Conservation (phyloP, 768 basidiomycete genomes). For the Agrocybe chaxingu region DNA sequence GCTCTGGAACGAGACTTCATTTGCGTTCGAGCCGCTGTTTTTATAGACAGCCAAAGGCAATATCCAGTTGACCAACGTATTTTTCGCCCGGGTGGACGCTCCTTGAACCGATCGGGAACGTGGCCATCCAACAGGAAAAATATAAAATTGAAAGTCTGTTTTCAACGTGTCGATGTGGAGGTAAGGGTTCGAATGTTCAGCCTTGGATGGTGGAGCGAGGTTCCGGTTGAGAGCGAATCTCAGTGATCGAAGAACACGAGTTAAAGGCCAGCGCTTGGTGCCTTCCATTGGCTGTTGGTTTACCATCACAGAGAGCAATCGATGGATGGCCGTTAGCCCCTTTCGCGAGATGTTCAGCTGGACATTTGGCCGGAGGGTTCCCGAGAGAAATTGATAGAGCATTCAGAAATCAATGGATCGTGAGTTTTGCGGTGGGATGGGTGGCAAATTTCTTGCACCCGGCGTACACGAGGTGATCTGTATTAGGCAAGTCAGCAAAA, state of each 20-base stretch:
- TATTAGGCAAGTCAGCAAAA: slow-evolving; percentile 56
- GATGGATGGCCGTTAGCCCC: slow-evolving; percentile 21
- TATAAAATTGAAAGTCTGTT: slow-evolving; percentile 67
- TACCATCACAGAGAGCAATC: slow-evolving; percentile 23
- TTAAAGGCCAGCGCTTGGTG: slow-evolving; percentile 44
- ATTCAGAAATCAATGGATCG: slow-evolving; percentile 21
- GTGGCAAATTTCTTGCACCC: slow-evolving; percentile 21
- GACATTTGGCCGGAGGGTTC: slow-evolving; percentile 18
- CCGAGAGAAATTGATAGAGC: slow-evolving; percentile 18
- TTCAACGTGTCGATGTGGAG: slow-evolving; percentile 72
- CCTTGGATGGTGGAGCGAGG: slow-evolving; percentile 70
- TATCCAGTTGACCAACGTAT: slow-evolving; percentile 29
- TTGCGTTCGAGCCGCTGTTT: slow-evolving; percentile 35
- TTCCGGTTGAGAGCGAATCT: slow-evolving; percentile 58
- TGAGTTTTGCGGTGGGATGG: slow-evolving; percentile 26
- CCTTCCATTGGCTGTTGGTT: slow-evolving; percentile 31
- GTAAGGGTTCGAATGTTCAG: slow-evolving; percentile 51
- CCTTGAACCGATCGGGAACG: slow-evolving; percentile 71
- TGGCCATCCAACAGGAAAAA: slow-evolving; percentile 58
- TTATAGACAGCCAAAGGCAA: slow-evolving; percentile 57
- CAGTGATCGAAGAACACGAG: slow-evolving; percentile 72
- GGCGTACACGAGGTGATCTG: slow-evolving; percentile 38
- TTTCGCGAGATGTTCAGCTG: slow-evolving; percentile 16
- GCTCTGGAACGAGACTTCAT: slow-evolving; percentile 24
- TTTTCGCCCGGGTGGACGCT: slow-evolving; percentile 50